A percentile compares a stretch with the other conserved stretches of the same genome.
Conservation (phyloP, 495 filamentous ascomycete genomes). For the Aspergillus ostianus region DNA sequence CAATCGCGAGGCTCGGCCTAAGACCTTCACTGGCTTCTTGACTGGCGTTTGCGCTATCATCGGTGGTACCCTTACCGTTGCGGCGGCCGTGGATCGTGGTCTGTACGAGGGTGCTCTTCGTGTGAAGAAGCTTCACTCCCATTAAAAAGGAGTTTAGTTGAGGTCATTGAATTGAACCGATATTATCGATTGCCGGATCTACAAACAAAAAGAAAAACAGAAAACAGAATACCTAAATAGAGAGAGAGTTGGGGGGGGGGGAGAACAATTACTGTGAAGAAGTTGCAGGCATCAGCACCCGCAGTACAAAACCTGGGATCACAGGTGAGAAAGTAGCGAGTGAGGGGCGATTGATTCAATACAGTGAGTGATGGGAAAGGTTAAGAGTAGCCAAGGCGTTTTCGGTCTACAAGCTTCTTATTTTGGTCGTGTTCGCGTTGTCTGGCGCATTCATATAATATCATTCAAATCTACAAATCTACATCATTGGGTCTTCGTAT, state of each 20-base stretch:
- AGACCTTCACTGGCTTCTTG: constrained; percentile 85
- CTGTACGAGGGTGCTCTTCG: constrained; percentile 84
- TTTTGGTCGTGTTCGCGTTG: too few relatives aligned
- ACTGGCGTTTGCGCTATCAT: constrained; percentile 93
- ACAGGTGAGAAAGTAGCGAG: background rate
- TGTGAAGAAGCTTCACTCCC: constrained; percentile 78
- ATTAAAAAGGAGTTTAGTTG: constrained; percentile 6
- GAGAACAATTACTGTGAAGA: too few relatives aligned
- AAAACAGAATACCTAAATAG: background rate
- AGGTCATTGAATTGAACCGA: background rate
- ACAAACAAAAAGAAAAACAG: constrained; percentile 7
- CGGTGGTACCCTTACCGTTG: constrained; percentile 92
- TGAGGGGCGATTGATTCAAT: background rate
- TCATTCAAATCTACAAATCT: too few relatives aligned
- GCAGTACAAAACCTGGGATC: too few relatives aligned
- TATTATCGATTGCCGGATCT: background rate
- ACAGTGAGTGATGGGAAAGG: background rate
- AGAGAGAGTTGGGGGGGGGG: background rate
- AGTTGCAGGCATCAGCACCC: too few relatives aligned
- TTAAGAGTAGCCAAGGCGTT: constrained; percentile 15
- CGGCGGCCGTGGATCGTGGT: constrained; percentile 86
- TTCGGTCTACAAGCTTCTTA: constrained; percentile 1
- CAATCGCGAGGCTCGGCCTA: constrained; percentile 86
- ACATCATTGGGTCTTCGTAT: background rate
- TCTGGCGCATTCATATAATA: too few relatives aligned